Base-by-base conservation (phyloP, 2,329 filamentous ascomycete species). In the Incumbomyces delicatus region DNA sequence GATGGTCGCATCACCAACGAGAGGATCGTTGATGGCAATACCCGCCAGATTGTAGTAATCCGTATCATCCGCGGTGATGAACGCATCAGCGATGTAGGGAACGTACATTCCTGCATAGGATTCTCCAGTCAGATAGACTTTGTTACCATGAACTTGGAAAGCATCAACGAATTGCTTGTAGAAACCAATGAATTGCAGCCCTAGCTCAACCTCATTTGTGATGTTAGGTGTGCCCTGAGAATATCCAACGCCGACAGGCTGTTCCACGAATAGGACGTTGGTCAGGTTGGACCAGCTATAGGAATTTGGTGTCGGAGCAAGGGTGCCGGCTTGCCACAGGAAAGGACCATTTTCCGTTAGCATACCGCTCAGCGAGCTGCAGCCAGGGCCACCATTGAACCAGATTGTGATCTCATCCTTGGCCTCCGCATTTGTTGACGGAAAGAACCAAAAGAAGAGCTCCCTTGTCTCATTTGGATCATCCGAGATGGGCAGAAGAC, bases 261-360 rank as follows among this genome's bases (percentile, higher is more conserved):
- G 53, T 30, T 56, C 53, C 13, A 56, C 53, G 50, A 52, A 56
- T n/a, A 56, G 59, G 22, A 70, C 60, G 49, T 71, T 70, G 2
- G 67, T 70, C 33, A 69, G 49, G 42, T 67, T 60, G 7, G 37
- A 46, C 41, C 54, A 61, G 13, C 75, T 75, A 66, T 81, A 87
- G 0, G 76, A 72, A 59, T 88, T 88, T 37, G 69, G 66, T 0
- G 79, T 70, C 0, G 83, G 83, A 16, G 72, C 70, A 42, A 71
- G 74, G 1, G 82, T 88, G 27, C 85, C 85, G 10, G 77, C 71
- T 59, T 83, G 76, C 81, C 81, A 85, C 5, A 74, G 47, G 57
- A 86, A 82, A 0, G 85, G 82, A 0, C 86, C 85, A 56, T 87
- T 89, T 57, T 89, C 85, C 40, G 85, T 82, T 6, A 89, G 61